Evolutionary conservation across 495 filamentous ascomycete species (phyloP).

Genomic region (Parachaetomium inaequale): DNA sequence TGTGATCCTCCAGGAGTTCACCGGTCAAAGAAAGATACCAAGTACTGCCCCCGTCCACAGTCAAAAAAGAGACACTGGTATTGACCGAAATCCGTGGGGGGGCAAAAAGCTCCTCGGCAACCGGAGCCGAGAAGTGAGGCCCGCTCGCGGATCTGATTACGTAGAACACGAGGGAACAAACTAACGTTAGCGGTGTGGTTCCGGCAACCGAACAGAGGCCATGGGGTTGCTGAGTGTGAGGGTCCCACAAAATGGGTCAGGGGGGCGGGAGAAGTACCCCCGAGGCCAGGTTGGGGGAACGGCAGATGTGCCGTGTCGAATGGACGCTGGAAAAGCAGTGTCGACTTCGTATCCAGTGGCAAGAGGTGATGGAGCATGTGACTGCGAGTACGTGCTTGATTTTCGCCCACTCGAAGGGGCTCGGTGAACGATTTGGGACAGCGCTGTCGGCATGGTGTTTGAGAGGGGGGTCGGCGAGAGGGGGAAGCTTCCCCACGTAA

Average conservation of each 20-base stretch:
- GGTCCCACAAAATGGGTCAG: neutral
- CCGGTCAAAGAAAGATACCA: too few species aligned
- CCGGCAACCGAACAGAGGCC: neutral
- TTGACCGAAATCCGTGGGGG: too few species aligned
- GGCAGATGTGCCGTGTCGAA: neutral
- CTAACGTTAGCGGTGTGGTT: neutral
- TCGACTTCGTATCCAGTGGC: neutral
- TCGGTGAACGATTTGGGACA: neutral
- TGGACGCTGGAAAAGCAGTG: neutral
- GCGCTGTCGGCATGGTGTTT: neutral
- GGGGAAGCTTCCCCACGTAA: neutral
- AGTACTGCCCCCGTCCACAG: too few species aligned
- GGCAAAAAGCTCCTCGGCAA: too few species aligned
- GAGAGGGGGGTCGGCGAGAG: neutral
- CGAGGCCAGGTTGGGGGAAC: neutral
- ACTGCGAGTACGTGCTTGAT: neutral
- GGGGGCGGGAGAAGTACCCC: constrained; percentile 3
- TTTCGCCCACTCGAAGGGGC: neutral
- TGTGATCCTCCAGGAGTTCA: too few species aligned
- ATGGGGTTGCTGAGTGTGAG: neutral
- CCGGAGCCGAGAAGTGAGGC: too few species aligned
- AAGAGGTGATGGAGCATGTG: neutral
- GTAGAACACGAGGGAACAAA: too few species aligned
- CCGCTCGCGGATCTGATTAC: too few species aligned
- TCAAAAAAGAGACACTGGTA: too few species aligned